These are phyloP conservation scores for Heliosperma pusillum DNA, from an alignment of 148 eudicot genomes.

Conservation along the genomic window DNA sequence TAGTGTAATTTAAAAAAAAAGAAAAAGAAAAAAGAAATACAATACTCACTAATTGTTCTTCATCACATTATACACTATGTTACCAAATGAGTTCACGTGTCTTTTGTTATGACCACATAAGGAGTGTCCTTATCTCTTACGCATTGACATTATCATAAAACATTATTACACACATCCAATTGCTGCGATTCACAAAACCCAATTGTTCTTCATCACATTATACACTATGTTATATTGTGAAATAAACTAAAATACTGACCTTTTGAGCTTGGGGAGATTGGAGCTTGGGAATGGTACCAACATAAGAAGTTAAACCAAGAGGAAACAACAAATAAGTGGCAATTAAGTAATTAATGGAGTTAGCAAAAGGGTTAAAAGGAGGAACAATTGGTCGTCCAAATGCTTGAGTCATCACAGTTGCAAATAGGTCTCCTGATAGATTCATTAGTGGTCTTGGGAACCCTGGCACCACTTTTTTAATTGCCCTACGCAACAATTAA, in stretches of 20 bases:
- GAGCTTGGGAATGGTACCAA: background rate
- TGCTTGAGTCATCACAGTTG: conserved; percentile 33
- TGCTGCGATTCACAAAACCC: no score
- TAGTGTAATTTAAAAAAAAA: no score
- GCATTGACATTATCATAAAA: no score
- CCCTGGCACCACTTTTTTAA: background rate
- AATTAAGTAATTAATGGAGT: background rate
- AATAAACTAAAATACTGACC: background rate
- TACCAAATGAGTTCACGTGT: no score
- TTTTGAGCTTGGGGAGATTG: background rate
- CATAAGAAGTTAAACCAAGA: background rate
- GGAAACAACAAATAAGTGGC: background rate
- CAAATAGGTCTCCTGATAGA: conserved; percentile 52
- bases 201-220: no score
- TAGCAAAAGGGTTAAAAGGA: background rate
- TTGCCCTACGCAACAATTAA: background rate
- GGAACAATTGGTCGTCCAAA: background rate
- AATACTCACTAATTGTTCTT: no score
- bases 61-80: no score
- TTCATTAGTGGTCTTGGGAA: conserved; percentile 52
- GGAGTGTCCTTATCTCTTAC: no score
- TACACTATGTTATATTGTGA: no score
- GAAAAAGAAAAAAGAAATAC: no score
- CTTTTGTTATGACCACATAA: no score
- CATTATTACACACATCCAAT: no score